Evolutionary conservation across 345 rosid species (phyloP), one percentile per base, ranked within the genome.

Genomic region (Limnanthes douglasii): DNA sequence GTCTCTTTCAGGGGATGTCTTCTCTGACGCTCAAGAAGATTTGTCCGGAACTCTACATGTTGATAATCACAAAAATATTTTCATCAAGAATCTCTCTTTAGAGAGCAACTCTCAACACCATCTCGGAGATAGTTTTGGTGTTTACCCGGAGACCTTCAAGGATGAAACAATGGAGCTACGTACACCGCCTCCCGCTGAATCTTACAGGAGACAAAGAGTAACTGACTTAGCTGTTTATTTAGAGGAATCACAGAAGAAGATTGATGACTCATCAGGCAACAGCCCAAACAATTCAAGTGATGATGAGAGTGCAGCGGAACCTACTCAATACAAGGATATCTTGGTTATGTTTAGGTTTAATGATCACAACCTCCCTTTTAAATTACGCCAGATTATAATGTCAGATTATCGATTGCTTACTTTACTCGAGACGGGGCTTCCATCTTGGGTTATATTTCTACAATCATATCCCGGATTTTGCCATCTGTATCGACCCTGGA

Each of bases 371-470:
- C 75, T 92, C 37, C 95, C 96, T 4, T 92, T 81, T 52, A 78
- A 72, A 55, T 49, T 92, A 34, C 68, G 66, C 53, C 65, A 75
- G 42, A 59, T 85, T 43, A 65, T 92, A 61, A 64, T 76, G 68
- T 62, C 79, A 21, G 78, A 92, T 55, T 38, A 71, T 52, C 73
- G 86, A 41, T 56, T 92, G 54, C 88, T 92, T 42, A 86, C 90
- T 50, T 55, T 92, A 30, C 57, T 85, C 34, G 99, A 92, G 63
- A 80, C 99, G 15, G 96, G 99, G 34, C 93, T 92, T 48, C 96
- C 99, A 26, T 78, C 99, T 12, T 92, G 99, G 99, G 96, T 82
- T 35, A 45, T 92, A 56, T 92, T 92, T 51, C 93, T 92, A 33
- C 96, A 92, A 48, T 92, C 99, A 37, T 92, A 85, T 61, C 96